These are phyloP conservation scores for Lodderomyces margitis DNA, from an alignment of 1,139 yeast genomes.

Conservation along the genomic window DNA sequence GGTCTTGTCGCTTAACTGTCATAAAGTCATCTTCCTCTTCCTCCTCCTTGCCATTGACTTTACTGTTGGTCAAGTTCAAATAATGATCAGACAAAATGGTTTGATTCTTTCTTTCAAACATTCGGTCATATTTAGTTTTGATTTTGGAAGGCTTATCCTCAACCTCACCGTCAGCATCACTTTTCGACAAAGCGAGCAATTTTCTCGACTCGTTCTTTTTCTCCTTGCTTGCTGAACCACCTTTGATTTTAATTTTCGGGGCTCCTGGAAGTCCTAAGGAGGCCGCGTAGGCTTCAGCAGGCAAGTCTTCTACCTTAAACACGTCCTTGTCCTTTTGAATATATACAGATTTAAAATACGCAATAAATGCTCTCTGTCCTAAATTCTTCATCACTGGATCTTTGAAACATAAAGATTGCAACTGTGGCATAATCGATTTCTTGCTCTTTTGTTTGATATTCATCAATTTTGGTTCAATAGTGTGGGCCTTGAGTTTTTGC, in stretches of 20 bases:
- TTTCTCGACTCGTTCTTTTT: constrained; percentile 80
- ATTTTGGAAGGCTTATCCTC: constrained; percentile 54
- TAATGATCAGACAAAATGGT: constrained; percentile 89
- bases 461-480: constrained; percentile 69
- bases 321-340: constrained; percentile 86
- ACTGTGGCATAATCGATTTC: constrained; percentile 75
- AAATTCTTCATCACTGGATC: constrained; percentile 88
- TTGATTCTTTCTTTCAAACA: constrained; percentile 95
- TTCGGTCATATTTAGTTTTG: constrained; percentile 88
- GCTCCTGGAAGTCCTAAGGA: constrained; percentile 95
- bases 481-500: constrained; percentile 57
- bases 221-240: constrained; percentile 55
- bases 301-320: constrained; percentile 72
- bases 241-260: constrained; percentile 78
- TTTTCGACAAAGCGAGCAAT: constrained; percentile 53
- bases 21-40: constrained; percentile 65
- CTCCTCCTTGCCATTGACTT: constrained; percentile 27
- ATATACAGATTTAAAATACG: constrained; percentile 81
- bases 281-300: constrained; percentile 80
- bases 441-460: constrained; percentile 75
- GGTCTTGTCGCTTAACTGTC: constrained; percentile 75
- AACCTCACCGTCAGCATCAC: constrained; percentile 67
- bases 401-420: constrained; percentile 87
- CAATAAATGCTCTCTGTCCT: constrained; percentile 93
- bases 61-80: constrained; percentile 58